Percentiles rank a stretch among this genome's conserved stretches.
Evolutionary conservation across 345 rosid species (phyloP).

Genomic region (Abelmoschus esculentus): DNA sequence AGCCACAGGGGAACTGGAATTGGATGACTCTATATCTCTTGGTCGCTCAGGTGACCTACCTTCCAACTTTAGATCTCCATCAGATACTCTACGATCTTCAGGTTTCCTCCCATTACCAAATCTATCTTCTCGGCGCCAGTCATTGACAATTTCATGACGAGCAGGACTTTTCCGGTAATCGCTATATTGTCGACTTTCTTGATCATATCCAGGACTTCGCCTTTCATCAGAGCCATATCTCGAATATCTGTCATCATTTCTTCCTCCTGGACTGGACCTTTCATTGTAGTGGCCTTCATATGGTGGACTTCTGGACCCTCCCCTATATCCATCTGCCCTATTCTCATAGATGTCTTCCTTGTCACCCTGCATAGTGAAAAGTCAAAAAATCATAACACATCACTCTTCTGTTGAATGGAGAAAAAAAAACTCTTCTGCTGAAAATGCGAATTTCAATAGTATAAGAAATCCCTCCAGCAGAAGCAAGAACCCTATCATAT

Average conservation of each 20-base stretch:
- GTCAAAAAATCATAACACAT: background rate
- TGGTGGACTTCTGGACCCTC: constrained; percentile 84
- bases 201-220: constrained; percentile 66
- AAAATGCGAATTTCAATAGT: background rate
- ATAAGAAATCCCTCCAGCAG: background rate
- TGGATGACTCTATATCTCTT: constrained; percentile 51
- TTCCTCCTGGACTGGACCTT: constrained; percentile 81
- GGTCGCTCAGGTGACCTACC: constrained; percentile 69
- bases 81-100: constrained; percentile 39
- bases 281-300: constrained; percentile 62
- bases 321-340: constrained; percentile 38
- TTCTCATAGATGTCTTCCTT: constrained; percentile 44
- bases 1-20: constrained; percentile 74
- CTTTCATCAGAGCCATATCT: constrained; percentile 42
- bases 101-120: constrained; percentile 60
- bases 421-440: no score
- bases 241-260: constrained; percentile 42
- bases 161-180: constrained; percentile 56
- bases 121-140: constrained; percentile 93
- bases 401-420: no score
- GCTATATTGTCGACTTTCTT: constrained; percentile 44
- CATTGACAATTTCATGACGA: constrained; percentile 70
- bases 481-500: background rate
- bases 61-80: constrained; percentile 48
- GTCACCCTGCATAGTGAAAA: constrained; percentile 46